Evolutionary conservation across 306 rosid genomes (phyloP).

Genomic region (Gastrolobium villosum): DNA sequence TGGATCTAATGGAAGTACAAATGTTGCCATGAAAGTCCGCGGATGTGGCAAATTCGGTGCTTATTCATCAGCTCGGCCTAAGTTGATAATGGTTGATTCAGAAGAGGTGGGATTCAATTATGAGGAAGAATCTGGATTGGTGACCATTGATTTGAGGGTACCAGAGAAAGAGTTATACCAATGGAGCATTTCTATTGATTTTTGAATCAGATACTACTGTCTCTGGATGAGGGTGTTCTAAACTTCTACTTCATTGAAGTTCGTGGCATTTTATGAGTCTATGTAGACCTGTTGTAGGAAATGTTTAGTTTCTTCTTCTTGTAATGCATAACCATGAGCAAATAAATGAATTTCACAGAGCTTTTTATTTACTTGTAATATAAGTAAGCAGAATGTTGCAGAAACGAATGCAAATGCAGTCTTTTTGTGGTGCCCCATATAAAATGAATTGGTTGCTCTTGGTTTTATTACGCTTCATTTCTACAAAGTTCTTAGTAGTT

Average conservation of each 20-base stretch:
- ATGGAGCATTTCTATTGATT: conserved; percentile 65
- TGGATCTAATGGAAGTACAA: conserved; percentile 47
- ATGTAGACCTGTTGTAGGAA: neutral
- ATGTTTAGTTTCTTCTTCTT: conserved; percentile 14
- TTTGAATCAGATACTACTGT: conserved; percentile 13
- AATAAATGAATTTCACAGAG: conserved; percentile 16
- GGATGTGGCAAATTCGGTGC: conserved; percentile 82
- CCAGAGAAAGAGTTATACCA: conserved; percentile 69
- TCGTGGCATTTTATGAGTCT: neutral
- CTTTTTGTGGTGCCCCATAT: neutral
- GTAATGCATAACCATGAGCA: conserved; percentile 18
- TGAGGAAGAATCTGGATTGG: conserved; percentile 68
- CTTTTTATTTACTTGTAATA: neutral
- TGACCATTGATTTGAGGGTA: conserved; percentile 64
- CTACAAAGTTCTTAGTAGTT: neutral
- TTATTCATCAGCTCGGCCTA: conserved; percentile 73
- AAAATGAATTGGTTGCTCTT: neutral
- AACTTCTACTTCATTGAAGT: neutral
- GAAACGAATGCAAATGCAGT: neutral
- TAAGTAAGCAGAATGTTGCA: neutral
- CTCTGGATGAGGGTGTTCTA: conserved; percentile 3
- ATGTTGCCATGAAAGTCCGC: conserved; percentile 55
- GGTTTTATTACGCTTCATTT: neutral
- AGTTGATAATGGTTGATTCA: conserved; percentile 60
- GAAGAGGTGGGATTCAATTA: conserved; percentile 63